phyloP scores from a whole-genome alignment of 148 eudicot genomes.

The Camellia japonica region DNA sequence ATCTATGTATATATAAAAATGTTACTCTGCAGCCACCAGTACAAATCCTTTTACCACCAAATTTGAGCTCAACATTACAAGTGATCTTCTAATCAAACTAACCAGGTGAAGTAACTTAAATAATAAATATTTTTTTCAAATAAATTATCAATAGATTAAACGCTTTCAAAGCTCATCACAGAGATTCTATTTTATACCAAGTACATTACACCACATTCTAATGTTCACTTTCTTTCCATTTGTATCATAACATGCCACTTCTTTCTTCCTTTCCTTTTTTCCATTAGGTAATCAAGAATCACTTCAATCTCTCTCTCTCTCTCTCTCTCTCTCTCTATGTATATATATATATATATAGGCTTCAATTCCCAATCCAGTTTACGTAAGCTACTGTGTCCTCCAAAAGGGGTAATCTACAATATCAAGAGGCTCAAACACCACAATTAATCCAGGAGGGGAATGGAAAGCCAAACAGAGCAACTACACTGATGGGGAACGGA shows the following conservation, averaged over 20 bases:
- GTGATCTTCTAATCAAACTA: background rate
- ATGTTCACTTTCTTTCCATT: background rate
- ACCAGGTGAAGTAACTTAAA: background rate
- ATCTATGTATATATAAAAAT: background rate
- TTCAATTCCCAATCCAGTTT: no score
- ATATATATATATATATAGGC: no score
- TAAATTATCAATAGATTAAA: background rate
- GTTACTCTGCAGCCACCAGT: background rate
- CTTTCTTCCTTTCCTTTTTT: background rate
- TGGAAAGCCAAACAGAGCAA: no score
- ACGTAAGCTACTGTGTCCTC: no score
- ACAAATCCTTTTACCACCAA: background rate
- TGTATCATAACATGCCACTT: background rate
- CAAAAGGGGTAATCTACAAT: no score
- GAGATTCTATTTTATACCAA: background rate
- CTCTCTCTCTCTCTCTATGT: no score
- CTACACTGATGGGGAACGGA: no score
- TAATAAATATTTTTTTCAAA: background rate
- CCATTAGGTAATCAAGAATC: background rate
- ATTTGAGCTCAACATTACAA: slow-evolving; percentile 5
- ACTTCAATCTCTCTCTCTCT: background rate
- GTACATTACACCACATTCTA: background rate
- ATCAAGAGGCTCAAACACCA: no score
- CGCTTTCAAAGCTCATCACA: background rate
- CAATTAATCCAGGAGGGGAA: no score